Evolutionary conservation across 2,329 filamentous ascomycete species (phyloP).

Genomic region (Bretziella fagacearum): DNA sequence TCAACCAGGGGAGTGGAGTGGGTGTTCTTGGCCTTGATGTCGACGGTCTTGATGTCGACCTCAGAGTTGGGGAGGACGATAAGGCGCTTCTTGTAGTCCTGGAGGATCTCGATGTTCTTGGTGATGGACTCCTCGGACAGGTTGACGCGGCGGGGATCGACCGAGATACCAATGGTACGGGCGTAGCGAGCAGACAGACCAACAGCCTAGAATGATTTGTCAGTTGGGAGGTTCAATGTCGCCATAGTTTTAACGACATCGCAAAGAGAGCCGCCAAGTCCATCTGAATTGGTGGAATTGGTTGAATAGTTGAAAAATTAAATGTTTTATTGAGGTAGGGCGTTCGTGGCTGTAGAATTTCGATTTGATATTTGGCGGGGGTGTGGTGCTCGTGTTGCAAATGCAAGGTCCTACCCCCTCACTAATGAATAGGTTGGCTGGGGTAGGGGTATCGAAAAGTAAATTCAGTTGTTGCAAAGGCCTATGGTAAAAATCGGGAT

Average conservation of each 20-base stretch:
- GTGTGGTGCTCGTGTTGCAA: no score
- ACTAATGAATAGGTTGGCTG: background rate
- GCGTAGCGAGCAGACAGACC: conserved; percentile 89
- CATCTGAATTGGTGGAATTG: no score
- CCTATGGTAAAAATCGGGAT: background rate
- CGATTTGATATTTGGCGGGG: no score
- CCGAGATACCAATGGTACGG: conserved; percentile 88
- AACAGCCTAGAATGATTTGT: conserved; percentile 48
- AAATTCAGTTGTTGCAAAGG: background rate
- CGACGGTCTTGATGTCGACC: conserved; percentile 55
- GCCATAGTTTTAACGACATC: background rate
- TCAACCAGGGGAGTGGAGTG: conserved; percentile 53
- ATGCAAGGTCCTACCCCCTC: no score
- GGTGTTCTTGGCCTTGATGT: conserved; percentile 33
- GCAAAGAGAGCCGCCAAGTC: background rate
- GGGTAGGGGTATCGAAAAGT: background rate
- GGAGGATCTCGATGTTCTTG: conserved; percentile 90
- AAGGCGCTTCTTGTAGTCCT: conserved; percentile 90
- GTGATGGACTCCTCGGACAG: conserved; percentile 88
- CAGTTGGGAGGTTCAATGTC: background rate
- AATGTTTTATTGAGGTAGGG: no score
- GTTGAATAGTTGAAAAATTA: no score
- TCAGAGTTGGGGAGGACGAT: conserved; percentile 85
- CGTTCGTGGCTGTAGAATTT: background rate
- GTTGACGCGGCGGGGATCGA: conserved; percentile 95